Conservation (phyloP, 768 basidiomycete species). For the Termitomyces titanicus region DNA sequence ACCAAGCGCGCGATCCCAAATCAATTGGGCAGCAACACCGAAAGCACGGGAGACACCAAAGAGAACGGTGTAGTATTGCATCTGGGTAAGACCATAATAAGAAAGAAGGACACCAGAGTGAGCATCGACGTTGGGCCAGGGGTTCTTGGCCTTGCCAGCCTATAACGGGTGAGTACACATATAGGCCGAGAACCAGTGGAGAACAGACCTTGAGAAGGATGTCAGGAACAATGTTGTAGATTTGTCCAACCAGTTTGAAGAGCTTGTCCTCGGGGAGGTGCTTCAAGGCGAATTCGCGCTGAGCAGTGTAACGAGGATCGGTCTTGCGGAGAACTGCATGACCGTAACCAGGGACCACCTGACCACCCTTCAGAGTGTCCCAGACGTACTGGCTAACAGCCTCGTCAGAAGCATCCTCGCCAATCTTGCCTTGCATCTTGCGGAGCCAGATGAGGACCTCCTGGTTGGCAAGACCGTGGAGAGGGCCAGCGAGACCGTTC, state of each 20-base stretch:
- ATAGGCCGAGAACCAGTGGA: not conserved
- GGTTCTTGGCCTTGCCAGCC: constrained; percentile 92
- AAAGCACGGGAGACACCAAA: constrained; percentile 97
- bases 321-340: constrained; percentile 87
- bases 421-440: constrained; percentile 90
- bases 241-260: constrained; percentile 92
- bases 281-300: constrained; percentile 85
- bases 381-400: constrained; percentile 92
- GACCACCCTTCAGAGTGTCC: constrained; percentile 89
- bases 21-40: constrained; percentile 84
- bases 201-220: constrained; percentile 74
- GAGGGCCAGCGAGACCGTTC: constrained; percentile 94
- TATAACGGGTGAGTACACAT: constrained; percentile 20
- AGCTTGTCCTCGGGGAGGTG: constrained; percentile 83
- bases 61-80: constrained; percentile 96
- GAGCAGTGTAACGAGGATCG: constrained; percentile 89
- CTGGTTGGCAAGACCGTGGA: constrained; percentile 97
- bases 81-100: constrained; percentile 82
- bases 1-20: constrained; percentile 92
- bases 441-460: constrained; percentile 93
- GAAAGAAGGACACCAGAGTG: constrained; percentile 90
- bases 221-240: constrained; percentile 84
- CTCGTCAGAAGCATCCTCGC: constrained; percentile 80
- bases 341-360: constrained; percentile 92
- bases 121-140: constrained; percentile 96